Base-by-base conservation (phyloP, 148 eudicot genomes). In the Diospyros lotus region DNA sequence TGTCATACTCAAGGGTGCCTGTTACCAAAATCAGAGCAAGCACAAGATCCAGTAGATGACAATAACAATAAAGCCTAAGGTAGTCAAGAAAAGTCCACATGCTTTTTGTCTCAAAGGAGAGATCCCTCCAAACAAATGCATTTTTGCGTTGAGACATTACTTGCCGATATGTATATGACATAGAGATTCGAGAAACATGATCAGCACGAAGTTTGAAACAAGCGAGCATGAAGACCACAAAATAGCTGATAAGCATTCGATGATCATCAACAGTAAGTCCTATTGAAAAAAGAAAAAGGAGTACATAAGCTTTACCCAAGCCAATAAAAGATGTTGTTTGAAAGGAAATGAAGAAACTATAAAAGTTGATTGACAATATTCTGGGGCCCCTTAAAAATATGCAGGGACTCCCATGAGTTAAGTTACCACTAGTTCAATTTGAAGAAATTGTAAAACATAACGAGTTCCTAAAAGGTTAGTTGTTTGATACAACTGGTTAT, bases 61-160 rank as follows among this genome's bases (percentile, higher is more conserved):
- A 96, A 80, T 96, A 96, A 77, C 99, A 96, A 83, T 96, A 96
- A 77, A 96, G 91, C 83, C 96, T 91, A 77, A 96, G 68, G 82
- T 93, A 96, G 79, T 96, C 99, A 73, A 96, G 90, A 73, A 91
- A 81, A 74, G 99, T 96, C 99, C 99, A 96, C 93, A 96, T 89
- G 84, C 98, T 86, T 85, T 96, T 96, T 73, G 99, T 96, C 82
- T 96, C 99, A 71, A 93, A 89, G 69, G 99, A 91, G 44, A 96
- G 97, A 83, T 96, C 98, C 81, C 94, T 86, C 99, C 99, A 96
- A 82, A 93, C 95, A 87, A 88, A 93, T 41, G 89, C 86, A 77
- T 91, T 93, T 77, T 90, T 89, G 42, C 89, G 91, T 78, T 93
- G 97, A 43, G 99, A 93, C 70, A 91, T 79, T 89, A 93, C 89